Percentiles rank a stretch among this genome's conserved stretches.
phyloP scores from a whole-genome alignment of 768 basidiomycete species.

The Russula virescens region DNA sequence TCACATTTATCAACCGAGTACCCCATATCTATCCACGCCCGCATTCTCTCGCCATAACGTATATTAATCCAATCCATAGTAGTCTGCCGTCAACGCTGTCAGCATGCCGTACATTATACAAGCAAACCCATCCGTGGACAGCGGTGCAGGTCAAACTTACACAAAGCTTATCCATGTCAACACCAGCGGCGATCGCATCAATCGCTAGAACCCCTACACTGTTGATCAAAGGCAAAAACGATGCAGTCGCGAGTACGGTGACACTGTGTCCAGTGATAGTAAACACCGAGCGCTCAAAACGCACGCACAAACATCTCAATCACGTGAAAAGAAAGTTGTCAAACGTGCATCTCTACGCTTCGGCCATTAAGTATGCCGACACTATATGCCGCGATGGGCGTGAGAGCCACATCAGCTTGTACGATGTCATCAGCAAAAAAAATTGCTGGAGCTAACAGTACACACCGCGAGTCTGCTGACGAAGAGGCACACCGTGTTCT shows the following conservation, averaged over 20 bases:
- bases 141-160: conserved; percentile 34
- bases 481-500: conserved; percentile 53
- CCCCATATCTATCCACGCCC: conserved; percentile 52
- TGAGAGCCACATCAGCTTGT: conserved; percentile 53
- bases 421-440: background rate
- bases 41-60: conserved; percentile 50
- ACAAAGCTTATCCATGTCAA: conserved; percentile 47
- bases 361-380: conserved; percentile 55
- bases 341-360: conserved; percentile 59
- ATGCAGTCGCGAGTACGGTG: conserved; percentile 39
- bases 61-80: conserved; percentile 46
- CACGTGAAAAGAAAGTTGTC: conserved; percentile 26
- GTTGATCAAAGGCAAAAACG: conserved; percentile 50
- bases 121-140: background rate
- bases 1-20: conserved; percentile 37
- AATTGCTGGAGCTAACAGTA: background rate
- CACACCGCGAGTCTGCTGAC: conserved; percentile 59
- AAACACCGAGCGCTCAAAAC: background rate
- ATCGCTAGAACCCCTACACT: conserved; percentile 46
- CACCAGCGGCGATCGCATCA: conserved; percentile 40
- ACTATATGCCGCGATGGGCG: conserved; percentile 49
- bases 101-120: background rate
- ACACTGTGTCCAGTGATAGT: conserved; percentile 44
- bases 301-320: background rate
- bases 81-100: conserved; percentile 34